Evolutionary conservation across 2,329 filamentous ascomycete genomes (phyloP), one percentile per base, ranked within the genome.

Genomic region (Paecilomyces sp.): DNA sequence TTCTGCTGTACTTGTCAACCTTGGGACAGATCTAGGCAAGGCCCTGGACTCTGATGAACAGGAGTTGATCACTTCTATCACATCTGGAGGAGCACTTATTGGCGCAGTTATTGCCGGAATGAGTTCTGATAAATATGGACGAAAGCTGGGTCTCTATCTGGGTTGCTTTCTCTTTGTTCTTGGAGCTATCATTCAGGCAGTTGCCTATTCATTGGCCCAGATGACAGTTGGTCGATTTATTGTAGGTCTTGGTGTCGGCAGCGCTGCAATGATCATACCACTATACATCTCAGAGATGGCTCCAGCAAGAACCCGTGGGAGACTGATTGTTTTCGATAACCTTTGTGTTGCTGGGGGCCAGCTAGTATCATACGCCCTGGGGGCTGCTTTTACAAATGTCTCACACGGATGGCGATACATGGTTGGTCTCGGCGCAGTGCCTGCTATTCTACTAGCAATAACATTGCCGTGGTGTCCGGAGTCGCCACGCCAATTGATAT

Each of bases 61-160:
- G 63, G 79, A 83, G 63, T 68, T 82, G 18, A 75, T 82, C 52
- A 82, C 80, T 0, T 81, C 80, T 0, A 74, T 82, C 24, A 80
- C 76, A 7, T 79, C 76, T 11, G 80, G 77, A 51, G 81, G 77
- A 53, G 78, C 79, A 7, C 72, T 81, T 50, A 61, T 80, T 5
- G 78, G 77, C 8, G 77, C 76, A 60, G 65, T 77, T 12, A 62
- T 70, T 47, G 73, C 72, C 25, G 73, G 73, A 31, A 57, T 68
- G 18, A 68, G 63, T 0, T 73, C 74, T 1, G 75, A 77, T 59
- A 66, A 64, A 50, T 74, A 68, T 55, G 50, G 50, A 25, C 50
- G 50, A 2, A 53, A 53, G 36, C 31, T 55, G 47, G 54, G 52
- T 2, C 75, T 79, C 60, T 77, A 74, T 61, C 64, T 70, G 9